Evolutionary conservation across 1,139 yeast species (phyloP).

Genomic region (Candida tropicalis): DNA sequence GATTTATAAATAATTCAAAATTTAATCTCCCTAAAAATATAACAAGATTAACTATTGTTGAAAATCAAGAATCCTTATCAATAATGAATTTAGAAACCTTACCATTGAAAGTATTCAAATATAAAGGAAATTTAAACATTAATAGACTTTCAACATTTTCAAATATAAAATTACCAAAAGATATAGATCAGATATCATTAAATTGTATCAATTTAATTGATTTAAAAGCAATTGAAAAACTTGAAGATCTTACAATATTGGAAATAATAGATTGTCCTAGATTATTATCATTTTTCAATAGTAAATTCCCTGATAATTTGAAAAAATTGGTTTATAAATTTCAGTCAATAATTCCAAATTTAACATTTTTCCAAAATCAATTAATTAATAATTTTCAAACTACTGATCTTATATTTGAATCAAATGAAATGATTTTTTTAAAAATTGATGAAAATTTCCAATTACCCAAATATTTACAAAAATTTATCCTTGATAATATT

Average conservation of each 20-base stretch:
- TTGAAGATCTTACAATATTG: conserved; percentile 7
- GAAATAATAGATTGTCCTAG: conserved; percentile 14
- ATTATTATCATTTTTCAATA: conserved; percentile 11
- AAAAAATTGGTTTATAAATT: conserved; percentile 4
- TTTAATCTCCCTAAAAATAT: conserved; percentile 4
- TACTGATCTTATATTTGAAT: neutral
- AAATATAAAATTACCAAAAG: conserved; percentile 8
- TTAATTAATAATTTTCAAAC: neutral
- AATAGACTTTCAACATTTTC: conserved; percentile 6
- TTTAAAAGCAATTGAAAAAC: conserved; percentile 8
- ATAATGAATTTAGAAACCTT: conserved; percentile 7
- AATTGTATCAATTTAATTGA: conserved; percentile 10
- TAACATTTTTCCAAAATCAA: conserved; percentile 5
- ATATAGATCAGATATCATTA: conserved; percentile 7
- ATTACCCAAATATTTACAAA: conserved; percentile 10
- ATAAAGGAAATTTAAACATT: conserved; percentile 11
- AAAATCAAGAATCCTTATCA: neutral
- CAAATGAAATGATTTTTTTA: neutral
- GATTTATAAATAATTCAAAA: neutral
- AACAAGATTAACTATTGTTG: conserved; percentile 7
- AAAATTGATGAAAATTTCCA: conserved; percentile 7
- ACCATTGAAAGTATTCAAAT: conserved; percentile 7
- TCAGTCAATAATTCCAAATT: conserved; percentile 4
- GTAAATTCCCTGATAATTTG: conserved; percentile 11
- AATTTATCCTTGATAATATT: conserved; percentile 10